Evolutionary conservation across 164 flowering plant species (phyloP).

Genomic region (Vitis labrusca): DNA sequence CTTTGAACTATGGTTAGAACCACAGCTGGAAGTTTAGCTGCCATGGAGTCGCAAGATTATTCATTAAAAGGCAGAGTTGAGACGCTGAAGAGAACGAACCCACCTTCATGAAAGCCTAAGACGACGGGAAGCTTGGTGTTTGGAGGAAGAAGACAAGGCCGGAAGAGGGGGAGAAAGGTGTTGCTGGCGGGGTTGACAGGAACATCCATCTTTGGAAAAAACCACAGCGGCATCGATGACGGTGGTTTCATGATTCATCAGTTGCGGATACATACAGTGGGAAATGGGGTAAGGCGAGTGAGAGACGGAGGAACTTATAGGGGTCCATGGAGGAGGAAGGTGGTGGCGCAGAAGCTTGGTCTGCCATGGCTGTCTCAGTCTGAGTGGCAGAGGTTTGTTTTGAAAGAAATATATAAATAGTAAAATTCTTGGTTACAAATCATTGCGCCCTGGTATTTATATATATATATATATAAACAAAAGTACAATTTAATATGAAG

Average conservation of each 20-base stretch:
- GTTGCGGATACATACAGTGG: constrained; percentile 27
- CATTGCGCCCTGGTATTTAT: too few relatives aligned
- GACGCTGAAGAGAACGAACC: constrained; percentile 46
- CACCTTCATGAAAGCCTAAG: constrained; percentile 67
- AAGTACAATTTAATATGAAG: too few relatives aligned
- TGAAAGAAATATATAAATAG: too few relatives aligned
- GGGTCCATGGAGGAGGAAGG: constrained; percentile 29
- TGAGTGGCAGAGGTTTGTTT: too few relatives aligned
- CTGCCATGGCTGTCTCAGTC: neutral
- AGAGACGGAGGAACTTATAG: constrained; percentile 45
- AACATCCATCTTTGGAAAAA: constrained; percentile 39
- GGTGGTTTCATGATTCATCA: neutral
- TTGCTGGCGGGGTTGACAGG: constrained; percentile 40
- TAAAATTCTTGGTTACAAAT: too few relatives aligned
- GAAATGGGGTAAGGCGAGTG: constrained; percentile 30
- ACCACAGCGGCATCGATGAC: constrained; percentile 6
- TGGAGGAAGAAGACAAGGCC: constrained; percentile 22
- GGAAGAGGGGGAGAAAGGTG: constrained; percentile 48
- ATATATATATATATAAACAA: too few relatives aligned
- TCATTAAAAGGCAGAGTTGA: constrained; percentile 5
- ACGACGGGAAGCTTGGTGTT: constrained; percentile 48
- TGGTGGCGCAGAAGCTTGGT: neutral
- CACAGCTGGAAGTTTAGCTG: neutral
- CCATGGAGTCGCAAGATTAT: neutral
- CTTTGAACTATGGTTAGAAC: neutral